phyloP scores from a whole-genome alignment of 495 filamentous ascomycete species.

The Friedmanniomyces endolithicus region DNA sequence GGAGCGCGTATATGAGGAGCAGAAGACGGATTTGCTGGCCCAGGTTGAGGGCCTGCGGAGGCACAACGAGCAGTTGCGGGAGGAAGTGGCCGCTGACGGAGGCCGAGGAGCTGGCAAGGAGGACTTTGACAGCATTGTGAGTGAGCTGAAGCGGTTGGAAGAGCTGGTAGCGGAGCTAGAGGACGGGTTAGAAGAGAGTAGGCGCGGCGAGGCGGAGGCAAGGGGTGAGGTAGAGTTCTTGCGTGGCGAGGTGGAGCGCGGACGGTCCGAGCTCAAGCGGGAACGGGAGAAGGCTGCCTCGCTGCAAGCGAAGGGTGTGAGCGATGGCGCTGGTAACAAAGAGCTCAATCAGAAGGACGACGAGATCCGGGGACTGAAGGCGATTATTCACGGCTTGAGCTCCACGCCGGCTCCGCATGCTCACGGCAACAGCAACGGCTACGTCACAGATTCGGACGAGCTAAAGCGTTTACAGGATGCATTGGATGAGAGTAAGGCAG shows the following conservation, averaged over 20 bases:
- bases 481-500: slow-evolving; percentile 58
- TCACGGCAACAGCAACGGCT: slow-evolving; percentile 26
- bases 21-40: slow-evolving; percentile 76
- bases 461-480: slow-evolving; percentile 43
- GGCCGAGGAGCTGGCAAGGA: slow-evolving; percentile 14
- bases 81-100: slow-evolving; percentile 1
- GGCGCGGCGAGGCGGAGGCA: slow-evolving; percentile 93
- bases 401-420: slow-evolving; percentile 12
- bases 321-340: slow-evolving; percentile 32
- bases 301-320: slow-evolving; percentile 37
- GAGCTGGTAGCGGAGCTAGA: slow-evolving; percentile 93
- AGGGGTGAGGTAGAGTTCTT: slow-evolving; percentile 93
- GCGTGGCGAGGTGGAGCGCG: slow-evolving; percentile 86
- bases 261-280: slow-evolving; percentile 74
- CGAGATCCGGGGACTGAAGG: slow-evolving; percentile 91
- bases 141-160: slow-evolving; percentile 86
- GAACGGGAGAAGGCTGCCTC: slow-evolving; percentile 81
- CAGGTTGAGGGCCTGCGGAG: slow-evolving; percentile 74
- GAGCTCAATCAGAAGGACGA: slow-evolving; percentile 92
- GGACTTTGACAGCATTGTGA: slow-evolving; percentile 81
- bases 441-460: slow-evolving; percentile 33
- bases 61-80: slow-evolving; percentile 43
- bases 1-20: slow-evolving; percentile 91
- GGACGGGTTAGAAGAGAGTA: slow-evolving; percentile 89
- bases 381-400: slow-evolving; percentile 91